Evolutionary conservation across 257 asterid species (phyloP).

Genomic region (Catharanthus roseus): DNA sequence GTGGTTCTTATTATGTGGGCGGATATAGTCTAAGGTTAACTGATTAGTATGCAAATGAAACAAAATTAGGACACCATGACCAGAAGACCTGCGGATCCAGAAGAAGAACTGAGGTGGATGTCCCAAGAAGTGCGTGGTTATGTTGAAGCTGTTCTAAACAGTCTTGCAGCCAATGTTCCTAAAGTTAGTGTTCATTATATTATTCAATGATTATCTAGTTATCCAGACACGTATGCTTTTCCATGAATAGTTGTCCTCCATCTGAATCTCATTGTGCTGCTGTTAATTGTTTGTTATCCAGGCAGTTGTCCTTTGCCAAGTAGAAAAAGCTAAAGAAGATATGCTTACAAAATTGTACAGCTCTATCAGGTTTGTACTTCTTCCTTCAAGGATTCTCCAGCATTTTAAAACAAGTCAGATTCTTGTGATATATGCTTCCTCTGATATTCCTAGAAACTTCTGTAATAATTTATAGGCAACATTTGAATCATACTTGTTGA

Average conservation of each 20-base stretch:
- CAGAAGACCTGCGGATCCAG: slow-evolving; percentile 89
- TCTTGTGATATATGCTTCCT: slow-evolving; percentile 2
- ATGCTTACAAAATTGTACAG: slow-evolving; percentile 90
- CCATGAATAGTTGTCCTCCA: slow-evolving; percentile 9
- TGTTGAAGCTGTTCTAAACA: slow-evolving; percentile 93
- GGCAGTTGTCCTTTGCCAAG: slow-evolving; percentile 97
- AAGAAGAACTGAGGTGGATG: slow-evolving; percentile 98
- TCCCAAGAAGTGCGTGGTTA: slow-evolving; percentile 97
- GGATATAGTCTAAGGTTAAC: too few species aligned
- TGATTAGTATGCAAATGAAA: slow-evolving; percentile 2
- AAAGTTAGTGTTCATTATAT: slow-evolving; percentile 42
- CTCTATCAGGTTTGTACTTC: slow-evolving; percentile 67
- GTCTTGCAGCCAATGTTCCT: slow-evolving; percentile 95
- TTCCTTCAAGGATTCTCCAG: neutral
- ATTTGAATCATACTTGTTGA: neutral
- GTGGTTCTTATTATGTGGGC: neutral
- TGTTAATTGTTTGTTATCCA: slow-evolving; percentile 30
- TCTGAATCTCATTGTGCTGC: slow-evolving; percentile 16
- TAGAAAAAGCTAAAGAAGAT: slow-evolving; percentile 94
- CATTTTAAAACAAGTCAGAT: neutral
- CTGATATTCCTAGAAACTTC: neutral
- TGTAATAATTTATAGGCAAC: neutral
- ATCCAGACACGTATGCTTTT: neutral
- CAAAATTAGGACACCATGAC: slow-evolving; percentile 66
- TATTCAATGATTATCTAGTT: neutral